A percentile compares a stretch with the other conserved stretches of the same genome.
phyloP scores from a whole-genome alignment of 768 basidiomycete genomes.

The Suillus plorans region DNA sequence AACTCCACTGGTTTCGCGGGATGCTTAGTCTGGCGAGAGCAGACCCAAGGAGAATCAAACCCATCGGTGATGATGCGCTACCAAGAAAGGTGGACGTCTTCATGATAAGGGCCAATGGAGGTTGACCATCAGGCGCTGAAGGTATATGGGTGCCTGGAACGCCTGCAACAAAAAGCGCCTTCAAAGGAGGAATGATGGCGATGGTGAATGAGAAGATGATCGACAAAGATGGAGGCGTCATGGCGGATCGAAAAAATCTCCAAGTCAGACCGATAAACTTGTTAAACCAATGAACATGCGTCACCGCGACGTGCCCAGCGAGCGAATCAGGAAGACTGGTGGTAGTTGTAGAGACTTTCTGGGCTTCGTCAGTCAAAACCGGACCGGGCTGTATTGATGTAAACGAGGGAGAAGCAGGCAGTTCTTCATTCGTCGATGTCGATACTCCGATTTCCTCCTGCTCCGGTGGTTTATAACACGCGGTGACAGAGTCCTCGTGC shows the following conservation, averaged over 20 bases:
- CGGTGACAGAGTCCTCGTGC: background rate
- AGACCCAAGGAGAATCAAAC: slow-evolving; percentile 61
- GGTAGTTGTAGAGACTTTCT: too few species aligned
- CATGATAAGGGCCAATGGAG: slow-evolving; percentile 61
- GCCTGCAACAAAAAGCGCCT: slow-evolving; percentile 54
- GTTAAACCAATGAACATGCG: background rate
- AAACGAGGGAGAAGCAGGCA: background rate
- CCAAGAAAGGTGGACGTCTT: slow-evolving; percentile 61
- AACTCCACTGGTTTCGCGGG: slow-evolving; percentile 44
- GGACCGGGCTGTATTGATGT: background rate
- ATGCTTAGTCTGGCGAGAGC: slow-evolving; percentile 61
- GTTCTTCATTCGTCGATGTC: background rate
- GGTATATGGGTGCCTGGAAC: slow-evolving; percentile 45
- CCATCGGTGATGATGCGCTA: slow-evolving; percentile 60
- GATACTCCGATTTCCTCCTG: background rate
- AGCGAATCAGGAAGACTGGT: background rate
- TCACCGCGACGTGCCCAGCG: background rate
- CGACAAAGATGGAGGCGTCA: slow-evolving; percentile 50
- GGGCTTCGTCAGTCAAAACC: background rate
- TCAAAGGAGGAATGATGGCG: slow-evolving; percentile 54
- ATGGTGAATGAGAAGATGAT: slow-evolving; percentile 57
- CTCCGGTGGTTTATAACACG: too few species aligned
- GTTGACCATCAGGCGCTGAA: slow-evolving; percentile 62
- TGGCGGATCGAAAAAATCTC: slow-evolving; percentile 36
- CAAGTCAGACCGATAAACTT: background rate